Conservation (phyloP, 768 basidiomycete genomes). For the Gymnopilus dilepis region DNA sequence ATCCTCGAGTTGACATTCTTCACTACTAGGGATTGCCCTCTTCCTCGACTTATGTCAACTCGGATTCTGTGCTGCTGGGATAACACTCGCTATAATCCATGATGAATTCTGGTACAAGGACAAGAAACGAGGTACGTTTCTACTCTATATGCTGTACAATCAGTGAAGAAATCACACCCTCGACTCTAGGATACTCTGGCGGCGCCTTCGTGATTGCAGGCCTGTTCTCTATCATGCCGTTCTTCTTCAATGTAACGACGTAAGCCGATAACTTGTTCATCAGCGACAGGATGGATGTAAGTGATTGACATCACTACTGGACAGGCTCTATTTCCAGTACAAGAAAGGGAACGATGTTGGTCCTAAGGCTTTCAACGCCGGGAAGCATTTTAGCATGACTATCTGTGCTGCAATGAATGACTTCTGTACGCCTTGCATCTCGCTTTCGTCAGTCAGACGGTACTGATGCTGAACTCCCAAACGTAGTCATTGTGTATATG, state of each 20-base stretch:
- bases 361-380: neutral
- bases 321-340: neutral
- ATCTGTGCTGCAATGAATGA: neutral
- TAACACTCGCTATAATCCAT: neutral
- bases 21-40: neutral
- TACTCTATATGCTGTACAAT: too few species aligned
- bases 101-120: neutral
- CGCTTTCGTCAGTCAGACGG: neutral
- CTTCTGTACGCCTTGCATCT: neutral
- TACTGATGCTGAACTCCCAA: neutral
- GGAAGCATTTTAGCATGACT: neutral
- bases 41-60: neutral
- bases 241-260: neutral
- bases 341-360: neutral
- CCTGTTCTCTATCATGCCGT: neutral
- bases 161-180: too few species aligned
- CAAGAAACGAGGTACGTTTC: neutral
- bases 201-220: neutral
- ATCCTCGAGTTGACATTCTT: neutral
- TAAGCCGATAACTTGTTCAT: neutral
- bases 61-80: neutral
- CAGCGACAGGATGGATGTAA: too few species aligned
- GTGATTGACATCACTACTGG: neutral
- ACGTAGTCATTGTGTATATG: neutral
- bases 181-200: neutral